Percentiles rank a stretch among this genome's conserved stretches.
Conservation (phyloP, 1,284 basidiomycete genomes). For the Apiotrichum domesticum region DNA sequence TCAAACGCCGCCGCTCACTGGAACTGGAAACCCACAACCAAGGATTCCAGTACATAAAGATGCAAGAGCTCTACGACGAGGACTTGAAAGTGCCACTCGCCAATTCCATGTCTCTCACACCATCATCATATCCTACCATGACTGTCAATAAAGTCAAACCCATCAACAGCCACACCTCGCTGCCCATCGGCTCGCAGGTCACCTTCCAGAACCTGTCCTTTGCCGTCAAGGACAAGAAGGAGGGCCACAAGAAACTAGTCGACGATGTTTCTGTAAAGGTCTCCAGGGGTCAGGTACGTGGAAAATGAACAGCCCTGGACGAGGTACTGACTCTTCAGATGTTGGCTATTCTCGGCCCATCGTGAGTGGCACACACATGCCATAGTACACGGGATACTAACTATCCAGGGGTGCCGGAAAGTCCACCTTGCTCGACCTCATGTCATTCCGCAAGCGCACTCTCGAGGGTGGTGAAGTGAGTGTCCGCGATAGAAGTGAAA, state of each 20-base stretch:
- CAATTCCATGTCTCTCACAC: no score
- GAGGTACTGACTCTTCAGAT: conserved; percentile 2
- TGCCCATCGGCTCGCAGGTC: not conserved
- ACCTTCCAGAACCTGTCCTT: conserved; percentile 11
- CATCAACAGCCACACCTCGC: not conserved
- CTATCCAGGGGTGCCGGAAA: conserved; percentile 33
- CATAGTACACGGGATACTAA: not conserved
- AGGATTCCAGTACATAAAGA: no score
- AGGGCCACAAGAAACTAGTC: conserved; percentile 7
- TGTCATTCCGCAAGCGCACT: conserved; percentile 30
- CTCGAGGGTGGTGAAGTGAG: conserved; percentile 16
- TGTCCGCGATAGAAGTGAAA: no score
- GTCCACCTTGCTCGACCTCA: conserved; percentile 44
- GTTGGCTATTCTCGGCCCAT: conserved; percentile 17
- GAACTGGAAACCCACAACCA: no score
- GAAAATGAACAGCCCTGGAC: no score
- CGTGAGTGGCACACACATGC: not conserved
- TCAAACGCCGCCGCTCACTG: no score
- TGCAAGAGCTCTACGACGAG: no score
- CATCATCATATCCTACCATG: no score
- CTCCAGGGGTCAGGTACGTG: conserved; percentile 8
- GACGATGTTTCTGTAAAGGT: conserved; percentile 15
- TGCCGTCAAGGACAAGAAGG: conserved; percentile 18
- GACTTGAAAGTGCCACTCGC: no score
- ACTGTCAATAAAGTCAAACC: not conserved